A percentile compares a stretch with the other conserved stretches of the same genome.
phyloP scores from a whole-genome alignment of 106 monocot genomes.

The Dioscorea zingiberensis region DNA sequence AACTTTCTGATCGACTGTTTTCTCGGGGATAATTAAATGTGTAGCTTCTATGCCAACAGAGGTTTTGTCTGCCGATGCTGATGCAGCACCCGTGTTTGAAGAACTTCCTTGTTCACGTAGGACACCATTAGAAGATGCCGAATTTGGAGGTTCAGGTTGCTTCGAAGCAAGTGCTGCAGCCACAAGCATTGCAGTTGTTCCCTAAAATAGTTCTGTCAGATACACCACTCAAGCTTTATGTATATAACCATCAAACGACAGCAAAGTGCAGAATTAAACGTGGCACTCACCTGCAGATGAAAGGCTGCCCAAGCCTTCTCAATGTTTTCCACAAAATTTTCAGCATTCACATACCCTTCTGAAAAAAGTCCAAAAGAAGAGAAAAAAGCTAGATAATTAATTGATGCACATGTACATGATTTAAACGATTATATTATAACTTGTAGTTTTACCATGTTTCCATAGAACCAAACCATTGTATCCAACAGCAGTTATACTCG shows the following conservation, averaged over 20 bases:
- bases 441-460: conserved; percentile 55
- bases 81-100: conserved; percentile 25
- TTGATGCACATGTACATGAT: background rate
- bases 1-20: conserved; percentile 5
- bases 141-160: conserved; percentile 25
- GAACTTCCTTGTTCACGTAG: conserved; percentile 20
- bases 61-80: conserved; percentile 26
- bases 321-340: conserved; percentile 49
- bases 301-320: conserved; percentile 74
- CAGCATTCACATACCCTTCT: conserved; percentile 67
- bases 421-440: background rate
- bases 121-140: conserved; percentile 8
- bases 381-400: background rate
- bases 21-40: conserved; percentile 13
- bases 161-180: conserved; percentile 67
- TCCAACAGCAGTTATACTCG: conserved; percentile 75
- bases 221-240: background rate
- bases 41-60: conserved; percentile 6
- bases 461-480: conserved; percentile 72
- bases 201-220: conserved; percentile 24
- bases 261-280: background rate
- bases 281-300: conserved; percentile 55
- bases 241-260: too few relatives aligned
- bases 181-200: conserved; percentile 52
- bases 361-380: conserved; percentile 7